Base-by-base conservation (phyloP, 768 basidiomycete species). In the Leccinum imitatum region DNA sequence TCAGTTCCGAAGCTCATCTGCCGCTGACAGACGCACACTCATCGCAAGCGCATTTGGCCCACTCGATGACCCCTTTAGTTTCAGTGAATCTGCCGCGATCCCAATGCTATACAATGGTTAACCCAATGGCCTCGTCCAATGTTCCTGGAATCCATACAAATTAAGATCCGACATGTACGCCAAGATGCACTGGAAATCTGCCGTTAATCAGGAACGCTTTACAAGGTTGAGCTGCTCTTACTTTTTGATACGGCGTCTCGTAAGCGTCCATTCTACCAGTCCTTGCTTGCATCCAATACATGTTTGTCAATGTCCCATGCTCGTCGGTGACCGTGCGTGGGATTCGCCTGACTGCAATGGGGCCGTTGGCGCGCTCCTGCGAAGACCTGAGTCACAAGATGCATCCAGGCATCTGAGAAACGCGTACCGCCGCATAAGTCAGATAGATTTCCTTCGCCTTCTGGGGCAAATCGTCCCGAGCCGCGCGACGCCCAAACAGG, bases 261-360 rank as follows among this genome's bases (percentile, higher is more conserved):
- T 89, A 89, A 64, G 80, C 78, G 1, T 87, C 86, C 58, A 86
- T 79, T 52, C 31, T 33, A 25, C 72, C 72, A 62, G 84, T 80
- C 60, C 82, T 81, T 3, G 90, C 87, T 69, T 85, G 84, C 87
- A 91, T 89, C 92, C 91, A 94, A 67, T 84, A 90, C 82, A 87
- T 84, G 57, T 80, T 80, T 17, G 78, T 77, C 30, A 80, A 71
- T 19, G 73, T 75, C 4, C 87, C 87, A 27, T 83, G 79, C 30
- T 73, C 71, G 3, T 76, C 68, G 19, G 74, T 64, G 50, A 77
- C 73, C 23, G 80, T 72, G 35, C 78, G 78, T 33, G 71, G 74
- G 0, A 84, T 87, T 30, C 76, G 71, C 73, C 83, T 89, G 57
- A 89, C 77, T 21, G 81, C 83, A 58, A 92, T 84, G 3, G 91